Evolutionary conservation across 2,329 filamentous ascomycete genomes (phyloP).

Genomic region (Neocatenulostroma microsporum): DNA sequence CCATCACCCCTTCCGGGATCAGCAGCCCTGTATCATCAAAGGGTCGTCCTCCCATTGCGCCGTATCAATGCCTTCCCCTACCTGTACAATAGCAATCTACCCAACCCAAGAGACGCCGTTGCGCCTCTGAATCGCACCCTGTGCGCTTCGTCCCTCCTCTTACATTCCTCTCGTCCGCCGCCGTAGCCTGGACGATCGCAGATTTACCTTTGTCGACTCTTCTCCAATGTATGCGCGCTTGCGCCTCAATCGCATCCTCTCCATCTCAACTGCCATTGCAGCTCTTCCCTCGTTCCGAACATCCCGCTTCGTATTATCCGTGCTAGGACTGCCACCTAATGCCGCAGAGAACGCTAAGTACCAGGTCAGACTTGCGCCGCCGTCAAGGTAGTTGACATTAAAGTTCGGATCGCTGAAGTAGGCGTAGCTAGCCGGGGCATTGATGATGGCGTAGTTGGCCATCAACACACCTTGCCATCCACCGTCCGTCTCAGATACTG

Average conservation of each 20-base stretch:
- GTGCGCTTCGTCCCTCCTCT: too few relatives aligned
- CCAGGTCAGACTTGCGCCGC: conserved; percentile 77
- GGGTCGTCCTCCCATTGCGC: too few relatives aligned
- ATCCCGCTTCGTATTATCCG: conserved; percentile 4
- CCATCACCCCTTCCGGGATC: too few relatives aligned
- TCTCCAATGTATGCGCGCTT: conserved; percentile 1
- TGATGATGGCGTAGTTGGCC: conserved; percentile 70
- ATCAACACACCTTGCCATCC: conserved; percentile 84
- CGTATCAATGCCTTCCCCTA: too few relatives aligned
- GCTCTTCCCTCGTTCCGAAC: background rate
- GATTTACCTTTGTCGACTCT: conserved; percentile 7
- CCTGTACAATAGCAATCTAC: too few relatives aligned
- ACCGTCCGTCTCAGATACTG: conserved; percentile 33
- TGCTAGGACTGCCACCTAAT: conserved; percentile 36
- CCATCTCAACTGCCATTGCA: background rate
- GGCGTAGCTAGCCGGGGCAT: conserved; percentile 60
- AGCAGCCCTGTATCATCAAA: too few relatives aligned
- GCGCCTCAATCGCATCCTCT: too few relatives aligned
- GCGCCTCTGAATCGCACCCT: too few relatives aligned
- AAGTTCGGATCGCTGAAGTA: conserved; percentile 67
- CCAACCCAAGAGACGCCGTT: too few relatives aligned
- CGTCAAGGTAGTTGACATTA: conserved; percentile 64
- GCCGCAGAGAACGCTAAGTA: conserved; percentile 73
- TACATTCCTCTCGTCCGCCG: conserved; percentile 20
- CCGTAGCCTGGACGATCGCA: conserved; percentile 20